Conservation (phyloP, 208 protist genomes). For the Leishmania aethiopica region DNA sequence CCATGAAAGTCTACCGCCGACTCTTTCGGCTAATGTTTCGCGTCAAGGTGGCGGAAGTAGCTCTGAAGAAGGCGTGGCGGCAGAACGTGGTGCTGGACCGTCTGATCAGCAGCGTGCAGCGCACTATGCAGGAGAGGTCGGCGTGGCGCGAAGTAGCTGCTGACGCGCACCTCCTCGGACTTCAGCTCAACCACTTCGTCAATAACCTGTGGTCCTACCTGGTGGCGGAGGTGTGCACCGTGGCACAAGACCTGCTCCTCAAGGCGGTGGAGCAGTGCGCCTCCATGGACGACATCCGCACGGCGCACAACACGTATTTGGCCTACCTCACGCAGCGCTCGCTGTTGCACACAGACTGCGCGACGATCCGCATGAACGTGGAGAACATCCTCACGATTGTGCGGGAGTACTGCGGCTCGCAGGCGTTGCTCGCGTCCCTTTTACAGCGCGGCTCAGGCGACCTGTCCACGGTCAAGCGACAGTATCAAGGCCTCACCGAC, state of each 20-base stretch:
- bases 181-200: slow-evolving; percentile 78
- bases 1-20: slow-evolving; percentile 61
- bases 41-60: slow-evolving; percentile 67
- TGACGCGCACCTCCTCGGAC: slow-evolving; percentile 63
- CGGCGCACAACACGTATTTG: slow-evolving; percentile 59
- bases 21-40: slow-evolving; percentile 76
- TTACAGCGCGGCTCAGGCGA: slow-evolving; percentile 65
- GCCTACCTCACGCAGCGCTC: slow-evolving; percentile 67
- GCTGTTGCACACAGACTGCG: slow-evolving; percentile 62
- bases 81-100: slow-evolving; percentile 65
- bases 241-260: slow-evolving; percentile 58
- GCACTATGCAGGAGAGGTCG: slow-evolving; percentile 24
- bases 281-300: slow-evolving; percentile 67
- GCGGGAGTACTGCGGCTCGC: slow-evolving; percentile 58
- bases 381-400: slow-evolving; percentile 64
- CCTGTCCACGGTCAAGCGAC: slow-evolving; percentile 51
- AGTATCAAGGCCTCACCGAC: slow-evolving; percentile 60
- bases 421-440: slow-evolving; percentile 63
- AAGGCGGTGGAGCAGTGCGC: slow-evolving; percentile 47
- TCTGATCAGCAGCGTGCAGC: slow-evolving; percentile 51
- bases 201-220: slow-evolving; percentile 77
- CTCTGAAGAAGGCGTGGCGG: slow-evolving; percentile 66
- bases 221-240: slow-evolving; percentile 64
- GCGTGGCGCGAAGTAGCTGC: slow-evolving; percentile 63
- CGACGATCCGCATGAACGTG: slow-evolving; percentile 73